phyloP scores from a whole-genome alignment of 805 yeast genomes.

The Wickerhamomyces mucosus region DNA sequence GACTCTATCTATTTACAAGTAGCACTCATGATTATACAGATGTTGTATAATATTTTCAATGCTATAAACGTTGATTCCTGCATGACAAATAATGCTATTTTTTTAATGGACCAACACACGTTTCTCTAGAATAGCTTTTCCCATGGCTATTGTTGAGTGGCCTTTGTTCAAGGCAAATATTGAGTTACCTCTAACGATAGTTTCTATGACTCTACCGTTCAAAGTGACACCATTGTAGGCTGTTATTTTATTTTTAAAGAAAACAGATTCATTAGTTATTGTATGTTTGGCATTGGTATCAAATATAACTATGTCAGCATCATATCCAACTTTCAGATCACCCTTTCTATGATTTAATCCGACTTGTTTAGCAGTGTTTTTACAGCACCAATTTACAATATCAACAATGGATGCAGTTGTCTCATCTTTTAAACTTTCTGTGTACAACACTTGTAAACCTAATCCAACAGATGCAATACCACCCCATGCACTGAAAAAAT shows the following conservation, averaged over 20 bases:
- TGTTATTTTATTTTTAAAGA: conserved; percentile 79
- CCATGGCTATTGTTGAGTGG: conserved; percentile 46
- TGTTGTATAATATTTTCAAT: too few relatives aligned
- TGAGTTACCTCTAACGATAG: conserved; percentile 67
- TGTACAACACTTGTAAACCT: conserved; percentile 74
- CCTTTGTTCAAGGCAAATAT: conserved; percentile 51
- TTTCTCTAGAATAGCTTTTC: conserved; percentile 52
- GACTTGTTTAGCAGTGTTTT: conserved; percentile 78
- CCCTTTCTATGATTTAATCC: conserved; percentile 74
- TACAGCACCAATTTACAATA: conserved; percentile 70
- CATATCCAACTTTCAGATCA: conserved; percentile 58
- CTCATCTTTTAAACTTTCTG: conserved; percentile 52
- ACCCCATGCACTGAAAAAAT: conserved; percentile 92
- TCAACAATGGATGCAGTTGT: conserved; percentile 48
- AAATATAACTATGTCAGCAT: conserved; percentile 83
- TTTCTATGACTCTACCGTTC: conserved; percentile 68
- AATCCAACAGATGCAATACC: conserved; percentile 91
- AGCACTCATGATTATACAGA: too few relatives aligned
- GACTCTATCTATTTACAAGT: too few relatives aligned
- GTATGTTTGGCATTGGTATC: conserved; percentile 48
- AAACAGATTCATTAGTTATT: conserved; percentile 46
- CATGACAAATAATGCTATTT: too few relatives aligned
- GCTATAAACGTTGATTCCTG: too few relatives aligned
- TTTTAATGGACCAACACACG: too few relatives aligned
- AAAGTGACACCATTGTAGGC: conserved; percentile 71